Conservation (phyloP, 805 yeast species). For the Suhomyces faveliae region DNA sequence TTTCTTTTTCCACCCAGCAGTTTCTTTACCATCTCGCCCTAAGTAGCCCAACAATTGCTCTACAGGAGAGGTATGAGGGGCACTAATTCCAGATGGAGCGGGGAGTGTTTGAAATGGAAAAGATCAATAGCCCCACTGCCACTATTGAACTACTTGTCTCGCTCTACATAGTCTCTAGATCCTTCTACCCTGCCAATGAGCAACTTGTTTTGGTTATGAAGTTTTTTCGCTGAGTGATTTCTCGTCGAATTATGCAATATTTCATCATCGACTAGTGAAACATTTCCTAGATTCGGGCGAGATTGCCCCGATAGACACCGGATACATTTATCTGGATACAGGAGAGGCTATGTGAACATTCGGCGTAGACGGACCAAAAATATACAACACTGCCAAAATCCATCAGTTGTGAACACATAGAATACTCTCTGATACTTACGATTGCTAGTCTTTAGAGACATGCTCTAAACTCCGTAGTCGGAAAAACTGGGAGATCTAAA, state of each 20-base stretch:
- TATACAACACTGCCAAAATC: not conserved
- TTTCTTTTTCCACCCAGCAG: not conserved
- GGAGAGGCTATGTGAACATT: not conserved
- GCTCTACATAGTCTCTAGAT: not conserved
- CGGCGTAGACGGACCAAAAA: not conserved
- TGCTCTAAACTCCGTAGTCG: not conserved
- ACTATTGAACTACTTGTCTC: not conserved
- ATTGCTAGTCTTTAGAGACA: not conserved
- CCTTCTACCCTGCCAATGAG: not conserved
- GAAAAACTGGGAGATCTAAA: not conserved
- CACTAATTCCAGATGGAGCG: not conserved
- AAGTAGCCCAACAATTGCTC: not conserved
- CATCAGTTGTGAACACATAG: not conserved
- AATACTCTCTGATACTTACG: not conserved
- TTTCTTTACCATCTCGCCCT: not conserved
- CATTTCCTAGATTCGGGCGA: not conserved
- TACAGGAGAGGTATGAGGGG: too few species aligned
- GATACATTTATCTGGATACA: not conserved
- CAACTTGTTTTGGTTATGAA: not conserved
- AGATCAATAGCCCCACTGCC: not conserved
- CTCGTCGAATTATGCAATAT: conserved; percentile 4
- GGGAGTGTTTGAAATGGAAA: not conserved
- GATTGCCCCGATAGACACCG: not conserved
- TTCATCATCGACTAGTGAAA: conserved; percentile 1
- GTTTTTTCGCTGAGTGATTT: not conserved